Base-by-base conservation (phyloP, 192 early-diverging fungal species). In the Coemansia erecta region DNA sequence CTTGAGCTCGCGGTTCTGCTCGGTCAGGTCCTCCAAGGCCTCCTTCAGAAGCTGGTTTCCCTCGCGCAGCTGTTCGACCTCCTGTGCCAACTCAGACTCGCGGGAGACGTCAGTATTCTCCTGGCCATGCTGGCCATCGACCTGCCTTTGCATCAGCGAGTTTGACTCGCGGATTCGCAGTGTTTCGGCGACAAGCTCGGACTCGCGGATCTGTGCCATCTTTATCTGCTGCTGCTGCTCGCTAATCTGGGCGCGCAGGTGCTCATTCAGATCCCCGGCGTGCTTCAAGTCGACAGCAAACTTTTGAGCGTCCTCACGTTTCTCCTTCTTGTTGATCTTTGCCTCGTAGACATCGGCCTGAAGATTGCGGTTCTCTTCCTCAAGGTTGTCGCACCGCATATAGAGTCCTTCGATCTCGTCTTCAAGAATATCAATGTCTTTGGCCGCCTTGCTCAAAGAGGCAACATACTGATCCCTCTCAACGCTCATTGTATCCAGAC, bases 1-100 rank as follows among this genome's bases (percentile, higher is more conserved):
- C 48, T 65, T 75, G 14, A 74, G 53, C 33, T 64, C 66, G 10
- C 44, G 61, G 44, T 74, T 74, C 35, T 48, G 60, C 49, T 68
- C 72, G 0, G 57, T 68, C 33, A 74, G 46, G 17, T 55, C 59
- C 31, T 70, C 67, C 1, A 76, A 48, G 1, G 66, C 40, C 33
- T 70, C 68, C 8, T 60, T 50, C 21, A 73, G 56, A 47, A 49
- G 43, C 35, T 35, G 28, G n/a, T 54, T 73, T 21, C 44, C 45
- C 12, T 31, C 39, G 15, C 44, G 22, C 33, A 56, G 66, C 22
- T 57, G 45, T 15, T 45, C 31, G 2, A 51, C 17, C 39, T 49
- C 64, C 10, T 40, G 50, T 7, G 28, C 53, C 18, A 54, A 44
- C 42, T 57, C 23, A 6, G 24, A 15, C 6, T 57, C 26, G 43